These are phyloP conservation scores for Limonium bicolor DNA, from an alignment of 148 eudicot genomes.

Conservation along the genomic window DNA sequence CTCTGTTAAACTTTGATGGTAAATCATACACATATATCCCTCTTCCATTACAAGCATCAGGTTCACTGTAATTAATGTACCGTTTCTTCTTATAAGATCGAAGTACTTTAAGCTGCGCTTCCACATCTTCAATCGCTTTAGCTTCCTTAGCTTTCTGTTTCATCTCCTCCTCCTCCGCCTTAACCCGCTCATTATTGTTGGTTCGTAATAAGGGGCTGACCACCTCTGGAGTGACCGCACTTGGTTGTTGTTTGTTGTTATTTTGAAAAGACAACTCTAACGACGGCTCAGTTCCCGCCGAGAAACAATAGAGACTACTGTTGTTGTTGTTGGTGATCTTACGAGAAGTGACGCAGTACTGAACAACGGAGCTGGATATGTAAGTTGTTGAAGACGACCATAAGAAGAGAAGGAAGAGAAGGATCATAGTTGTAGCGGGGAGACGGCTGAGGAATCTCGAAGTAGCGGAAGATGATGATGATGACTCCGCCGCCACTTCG, in stretches of 20 bases:
- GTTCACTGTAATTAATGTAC: conserved; percentile 1
- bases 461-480: too few relatives aligned
- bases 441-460: conserved; percentile 14
- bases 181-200: background rate
- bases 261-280: background rate
- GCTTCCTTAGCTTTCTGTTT: conserved; percentile 17
- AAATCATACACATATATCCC: conserved; percentile 67
- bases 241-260: background rate
- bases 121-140: conserved; percentile 18
- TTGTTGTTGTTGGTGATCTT: conserved; percentile 42
- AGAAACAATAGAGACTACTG: conserved; percentile 55
- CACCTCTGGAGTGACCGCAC: background rate
- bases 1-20: too few relatives aligned
- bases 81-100: conserved; percentile 31
- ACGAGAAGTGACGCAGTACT: conserved; percentile 53
- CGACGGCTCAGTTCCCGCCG: conserved; percentile 40
- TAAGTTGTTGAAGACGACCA: conserved; percentile 61
- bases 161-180: conserved; percentile 16
- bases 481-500: too few relatives aligned
- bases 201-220: background rate
- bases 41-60: conserved; percentile 31
- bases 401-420: conserved; percentile 34
- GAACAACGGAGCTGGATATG: conserved; percentile 49
- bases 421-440: conserved; percentile 19
- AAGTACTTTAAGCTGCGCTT: conserved; percentile 26